A percentile compares a stretch with the other conserved stretches of the same genome.
Evolutionary conservation across 441 rosid genomes (phyloP).

Genomic region (Flueggea neowawraea): DNA sequence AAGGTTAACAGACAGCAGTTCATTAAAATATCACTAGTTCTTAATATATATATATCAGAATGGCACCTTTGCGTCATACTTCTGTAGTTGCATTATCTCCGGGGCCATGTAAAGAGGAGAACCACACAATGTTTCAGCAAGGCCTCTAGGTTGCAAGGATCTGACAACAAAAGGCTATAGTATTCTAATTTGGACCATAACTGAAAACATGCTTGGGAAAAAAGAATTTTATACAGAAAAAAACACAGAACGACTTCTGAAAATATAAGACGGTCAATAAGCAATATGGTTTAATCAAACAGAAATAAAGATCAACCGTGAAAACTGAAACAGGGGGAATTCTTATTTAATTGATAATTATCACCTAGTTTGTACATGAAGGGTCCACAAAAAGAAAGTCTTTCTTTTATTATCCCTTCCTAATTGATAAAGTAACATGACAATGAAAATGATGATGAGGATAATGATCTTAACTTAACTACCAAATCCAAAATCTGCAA

Average conservation of each 20-base stretch:
- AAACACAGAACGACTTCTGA: too few relatives aligned
- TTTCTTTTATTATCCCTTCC: neutral
- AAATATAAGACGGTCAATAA: too few relatives aligned
- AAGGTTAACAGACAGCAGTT: slow-evolving; percentile 29
- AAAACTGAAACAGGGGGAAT: too few relatives aligned
- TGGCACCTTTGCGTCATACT: slow-evolving; percentile 96
- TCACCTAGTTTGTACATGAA: too few relatives aligned
- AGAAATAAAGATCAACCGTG: too few relatives aligned
- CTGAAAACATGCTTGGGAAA: neutral
- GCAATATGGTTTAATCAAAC: too few relatives aligned
- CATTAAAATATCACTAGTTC: slow-evolving; percentile 1
- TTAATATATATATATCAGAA: slow-evolving; percentile 11
- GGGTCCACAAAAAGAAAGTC: too few relatives aligned
- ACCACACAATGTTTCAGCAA: slow-evolving; percentile 98
- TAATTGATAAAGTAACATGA: neutral
- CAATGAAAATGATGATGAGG: neutral
- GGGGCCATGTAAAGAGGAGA: slow-evolving; percentile 99
- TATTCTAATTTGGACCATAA: slow-evolving; percentile 4
- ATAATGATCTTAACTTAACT: slow-evolving; percentile 41
- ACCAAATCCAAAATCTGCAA: slow-evolving; percentile 99
- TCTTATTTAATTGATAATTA: too few relatives aligned
- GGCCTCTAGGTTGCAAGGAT: slow-evolving; percentile 89
- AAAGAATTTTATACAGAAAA: too few relatives aligned
- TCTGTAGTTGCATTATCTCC: slow-evolving; percentile 98
- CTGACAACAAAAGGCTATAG: slow-evolving; percentile 37